phyloP scores from a whole-genome alignment of 2,329 filamentous ascomycete species.

The Fusarium ambrosium region DNA sequence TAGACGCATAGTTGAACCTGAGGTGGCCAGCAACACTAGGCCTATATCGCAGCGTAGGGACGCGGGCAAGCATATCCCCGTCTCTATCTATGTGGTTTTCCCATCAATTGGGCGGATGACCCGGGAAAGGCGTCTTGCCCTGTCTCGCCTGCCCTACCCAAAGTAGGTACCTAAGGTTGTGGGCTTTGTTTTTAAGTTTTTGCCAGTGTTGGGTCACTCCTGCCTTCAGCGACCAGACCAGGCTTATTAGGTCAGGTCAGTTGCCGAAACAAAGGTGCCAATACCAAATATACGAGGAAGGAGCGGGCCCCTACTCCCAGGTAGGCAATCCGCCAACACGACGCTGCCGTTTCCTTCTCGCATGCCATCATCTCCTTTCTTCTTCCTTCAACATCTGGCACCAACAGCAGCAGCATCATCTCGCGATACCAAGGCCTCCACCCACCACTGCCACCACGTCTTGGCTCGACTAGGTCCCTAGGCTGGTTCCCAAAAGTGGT shows the following conservation, averaged over 20 bases:
- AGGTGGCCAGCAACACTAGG: background rate
- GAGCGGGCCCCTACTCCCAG: slow-evolving; percentile 20
- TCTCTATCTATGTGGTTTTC: background rate
- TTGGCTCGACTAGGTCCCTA: slow-evolving; percentile 4
- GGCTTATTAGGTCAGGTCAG: slow-evolving; percentile 4
- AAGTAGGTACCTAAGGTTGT: background rate
- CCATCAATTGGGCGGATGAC: background rate
- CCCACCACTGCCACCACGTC: background rate
- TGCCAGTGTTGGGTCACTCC: background rate
- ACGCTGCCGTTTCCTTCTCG: background rate
- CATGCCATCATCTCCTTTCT: slow-evolving; percentile 4
- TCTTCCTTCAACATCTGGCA: background rate
- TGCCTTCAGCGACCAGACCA: background rate
- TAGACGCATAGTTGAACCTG: background rate
- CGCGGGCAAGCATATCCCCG: background rate
- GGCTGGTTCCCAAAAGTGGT: slow-evolving; percentile 9
- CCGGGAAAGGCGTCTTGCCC: background rate
- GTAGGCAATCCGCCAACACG: slow-evolving; percentile 3
- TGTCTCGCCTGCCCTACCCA: background rate
- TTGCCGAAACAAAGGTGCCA: slow-evolving; percentile 23
- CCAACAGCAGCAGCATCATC: background rate
- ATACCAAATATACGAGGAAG: slow-evolving; percentile 36
- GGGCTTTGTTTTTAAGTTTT: slow-evolving; percentile 4
- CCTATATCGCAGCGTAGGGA: background rate
- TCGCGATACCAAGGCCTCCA: background rate